These are phyloP conservation scores for Cryphonectria carpinicola DNA, from an alignment of 2,329 filamentous ascomycete species.

Conservation along the genomic window DNA sequence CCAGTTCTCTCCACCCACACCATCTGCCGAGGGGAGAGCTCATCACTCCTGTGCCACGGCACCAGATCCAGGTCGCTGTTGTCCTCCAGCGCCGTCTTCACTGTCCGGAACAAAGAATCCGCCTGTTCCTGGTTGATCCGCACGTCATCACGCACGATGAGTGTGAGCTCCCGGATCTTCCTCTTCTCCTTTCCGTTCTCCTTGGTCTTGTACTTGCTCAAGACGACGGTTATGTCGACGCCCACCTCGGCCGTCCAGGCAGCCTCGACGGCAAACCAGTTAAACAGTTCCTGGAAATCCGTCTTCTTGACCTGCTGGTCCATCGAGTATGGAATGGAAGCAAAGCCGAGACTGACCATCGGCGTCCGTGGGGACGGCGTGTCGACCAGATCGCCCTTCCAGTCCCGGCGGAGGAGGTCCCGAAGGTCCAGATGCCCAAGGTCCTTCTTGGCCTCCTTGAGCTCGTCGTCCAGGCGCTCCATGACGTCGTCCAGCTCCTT, in stretches of 20 bases:
- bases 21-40: constrained; percentile 49
- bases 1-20: constrained; percentile 46
- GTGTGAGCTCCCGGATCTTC: constrained; percentile 51
- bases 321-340: constrained; percentile 49
- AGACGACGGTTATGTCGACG: constrained; percentile 47
- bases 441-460: constrained; percentile 47
- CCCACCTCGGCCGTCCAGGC: constrained; percentile 51
- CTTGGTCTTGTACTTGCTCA: constrained; percentile 51
- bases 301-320: constrained; percentile 50
- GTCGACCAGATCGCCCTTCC: constrained; percentile 52
- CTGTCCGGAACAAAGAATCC: constrained; percentile 44
- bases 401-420: constrained; percentile 50
- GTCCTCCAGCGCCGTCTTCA: constrained; percentile 46
- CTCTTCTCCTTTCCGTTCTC: constrained; percentile 44
- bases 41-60: constrained; percentile 46
- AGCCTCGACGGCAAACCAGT: constrained; percentile 53
- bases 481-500: constrained; percentile 45
- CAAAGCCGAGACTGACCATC: constrained; percentile 50
- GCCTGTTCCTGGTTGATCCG: constrained; percentile 48
- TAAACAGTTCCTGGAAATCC: constrained; percentile 50
- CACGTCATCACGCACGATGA: constrained; percentile 49
- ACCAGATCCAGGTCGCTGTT: constrained; percentile 43
- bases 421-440: constrained; percentile 45
- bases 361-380: constrained; percentile 48
- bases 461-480: constrained; percentile 44